Percentiles rank a stretch among this genome's conserved stretches.
These are phyloP conservation scores for Gillenia trifoliata DNA, from an alignment of 306 rosid species.

Conservation along the genomic window DNA sequence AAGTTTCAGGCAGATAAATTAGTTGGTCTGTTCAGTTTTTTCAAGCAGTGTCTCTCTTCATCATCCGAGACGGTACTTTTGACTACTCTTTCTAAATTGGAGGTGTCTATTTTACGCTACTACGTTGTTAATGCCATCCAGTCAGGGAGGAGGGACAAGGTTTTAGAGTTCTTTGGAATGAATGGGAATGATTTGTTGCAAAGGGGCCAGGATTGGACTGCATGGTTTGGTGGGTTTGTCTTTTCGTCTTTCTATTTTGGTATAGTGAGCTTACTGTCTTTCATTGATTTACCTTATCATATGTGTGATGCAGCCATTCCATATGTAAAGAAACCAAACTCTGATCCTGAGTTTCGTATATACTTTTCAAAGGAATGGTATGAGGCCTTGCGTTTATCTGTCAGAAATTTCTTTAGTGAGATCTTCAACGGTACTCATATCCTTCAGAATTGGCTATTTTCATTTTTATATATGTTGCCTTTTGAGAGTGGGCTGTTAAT, in stretches of 20 bases:
- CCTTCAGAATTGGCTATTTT: slow-evolving; percentile 31
- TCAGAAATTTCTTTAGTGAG: slow-evolving; percentile 85
- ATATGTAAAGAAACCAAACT: slow-evolving; percentile 66
- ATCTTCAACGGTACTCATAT: slow-evolving; percentile 93
- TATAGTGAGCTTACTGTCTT: slow-evolving; percentile 5
- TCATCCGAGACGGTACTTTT: slow-evolving; percentile 43
- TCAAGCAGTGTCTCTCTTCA: slow-evolving; percentile 77
- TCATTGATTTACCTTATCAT: slow-evolving; percentile 16
- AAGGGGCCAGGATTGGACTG: slow-evolving; percentile 64
- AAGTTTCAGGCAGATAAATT: slow-evolving; percentile 67
- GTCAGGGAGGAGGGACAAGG: slow-evolving; percentile 55
- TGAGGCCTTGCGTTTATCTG: slow-evolving; percentile 79
- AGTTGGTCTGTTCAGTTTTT: slow-evolving; percentile 56
- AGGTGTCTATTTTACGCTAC: slow-evolving; percentile 64
- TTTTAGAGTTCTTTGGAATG: slow-evolving; percentile 53
- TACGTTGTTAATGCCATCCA: slow-evolving; percentile 67
- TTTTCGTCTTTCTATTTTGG: neutral
- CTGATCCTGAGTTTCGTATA: slow-evolving; percentile 67
- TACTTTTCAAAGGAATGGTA: slow-evolving; percentile 88
- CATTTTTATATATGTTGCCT: neutral
- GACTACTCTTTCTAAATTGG: slow-evolving; percentile 53
- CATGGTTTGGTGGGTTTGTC: slow-evolving; percentile 84
- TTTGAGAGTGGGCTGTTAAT: neutral
- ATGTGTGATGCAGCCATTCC: slow-evolving; percentile 73
- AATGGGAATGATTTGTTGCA: slow-evolving; percentile 69